A percentile compares a stretch with the other conserved stretches of the same genome.
Evolutionary conservation across 2,329 filamentous ascomycete genomes (phyloP).

Genomic region (Celoporthe dispersa): DNA sequence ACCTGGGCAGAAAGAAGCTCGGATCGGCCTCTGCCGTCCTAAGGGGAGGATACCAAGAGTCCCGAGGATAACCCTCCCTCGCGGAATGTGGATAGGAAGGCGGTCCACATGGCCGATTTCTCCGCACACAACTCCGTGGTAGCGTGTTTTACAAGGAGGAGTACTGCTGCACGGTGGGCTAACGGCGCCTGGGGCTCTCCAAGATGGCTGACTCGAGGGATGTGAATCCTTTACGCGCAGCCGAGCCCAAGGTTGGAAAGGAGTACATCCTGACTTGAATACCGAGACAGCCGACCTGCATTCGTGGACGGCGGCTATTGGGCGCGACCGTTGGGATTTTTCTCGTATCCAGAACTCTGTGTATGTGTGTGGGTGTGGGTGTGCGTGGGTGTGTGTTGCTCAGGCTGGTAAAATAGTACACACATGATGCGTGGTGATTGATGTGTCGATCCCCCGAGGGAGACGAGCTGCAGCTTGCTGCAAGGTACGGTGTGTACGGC

Average conservation of each 20-base stretch:
- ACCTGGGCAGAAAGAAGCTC: background rate
- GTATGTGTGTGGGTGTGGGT: background rate
- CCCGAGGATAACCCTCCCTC: background rate
- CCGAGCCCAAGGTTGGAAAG: background rate
- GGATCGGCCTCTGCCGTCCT: conserved; percentile 1
- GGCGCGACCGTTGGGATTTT: background rate
- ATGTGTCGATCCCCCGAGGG: background rate
- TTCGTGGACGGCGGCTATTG: background rate
- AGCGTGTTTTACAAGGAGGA: conserved; percentile 13
- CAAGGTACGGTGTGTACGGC: background rate
- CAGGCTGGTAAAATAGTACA: background rate
- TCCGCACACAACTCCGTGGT: conserved; percentile 6
- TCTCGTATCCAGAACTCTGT: background rate
- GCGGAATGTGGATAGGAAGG: background rate
- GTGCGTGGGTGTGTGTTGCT: background rate
- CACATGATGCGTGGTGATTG: background rate
- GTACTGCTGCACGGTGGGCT: background rate
- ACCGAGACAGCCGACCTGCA: background rate
- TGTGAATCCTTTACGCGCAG: background rate
- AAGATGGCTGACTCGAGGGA: background rate
- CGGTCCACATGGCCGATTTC: conserved; percentile 2
- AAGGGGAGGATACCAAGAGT: background rate
- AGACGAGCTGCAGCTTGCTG: background rate
- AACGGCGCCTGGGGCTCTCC: background rate
- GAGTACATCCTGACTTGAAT: background rate